Percentiles rank a stretch among this genome's conserved stretches.
Conservation (phyloP, 768 basidiomycete species). For the Sistotremastrum suecicum region DNA sequence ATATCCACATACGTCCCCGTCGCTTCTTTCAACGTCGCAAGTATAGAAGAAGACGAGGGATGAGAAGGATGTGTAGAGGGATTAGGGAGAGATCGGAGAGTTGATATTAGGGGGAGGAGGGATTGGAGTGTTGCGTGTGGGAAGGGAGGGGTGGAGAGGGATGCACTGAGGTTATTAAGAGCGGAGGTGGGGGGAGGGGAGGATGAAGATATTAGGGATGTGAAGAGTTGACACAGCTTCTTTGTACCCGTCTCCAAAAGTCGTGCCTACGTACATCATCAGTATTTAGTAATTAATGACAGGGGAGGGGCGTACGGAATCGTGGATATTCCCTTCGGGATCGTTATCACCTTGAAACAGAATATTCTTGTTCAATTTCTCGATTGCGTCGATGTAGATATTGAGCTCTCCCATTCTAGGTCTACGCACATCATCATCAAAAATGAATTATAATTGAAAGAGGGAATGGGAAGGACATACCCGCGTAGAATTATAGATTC, state of each 20-base stretch:
- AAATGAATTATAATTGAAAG: not conserved
- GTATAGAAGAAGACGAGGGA: slow-evolving; percentile 53
- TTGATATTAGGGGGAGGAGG: slow-evolving; percentile 35
- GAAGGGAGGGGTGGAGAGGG: slow-evolving; percentile 36
- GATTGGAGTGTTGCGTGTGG: slow-evolving; percentile 42
- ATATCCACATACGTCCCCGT: slow-evolving; percentile 78
- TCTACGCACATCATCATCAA: slow-evolving; percentile 20
- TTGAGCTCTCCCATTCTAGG: slow-evolving; percentile 57
- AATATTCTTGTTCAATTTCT: slow-evolving; percentile 64
- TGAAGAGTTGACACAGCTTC: slow-evolving; percentile 69
- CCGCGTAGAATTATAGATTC: slow-evolving; percentile 69
- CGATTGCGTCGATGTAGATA: slow-evolving; percentile 55
- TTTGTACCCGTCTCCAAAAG: slow-evolving; percentile 74
- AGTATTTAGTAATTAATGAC: not conserved
- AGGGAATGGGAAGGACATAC: slow-evolving; percentile 23
- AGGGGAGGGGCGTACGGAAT: slow-evolving; percentile 28
- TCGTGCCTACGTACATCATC: slow-evolving; percentile 30
- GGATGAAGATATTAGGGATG: slow-evolving; percentile 78
- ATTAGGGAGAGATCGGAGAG: slow-evolving; percentile 53
- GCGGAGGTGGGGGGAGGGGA: slow-evolving; percentile 59
- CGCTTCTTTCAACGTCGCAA: slow-evolving; percentile 55
- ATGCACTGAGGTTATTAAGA: slow-evolving; percentile 41
- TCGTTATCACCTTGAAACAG: slow-evolving; percentile 42
- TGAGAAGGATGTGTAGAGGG: slow-evolving; percentile 77
- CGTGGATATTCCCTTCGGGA: slow-evolving; percentile 36